Conservation (phyloP, 2,329 filamentous ascomycete species). For the Furcasterigmium furcatum region DNA sequence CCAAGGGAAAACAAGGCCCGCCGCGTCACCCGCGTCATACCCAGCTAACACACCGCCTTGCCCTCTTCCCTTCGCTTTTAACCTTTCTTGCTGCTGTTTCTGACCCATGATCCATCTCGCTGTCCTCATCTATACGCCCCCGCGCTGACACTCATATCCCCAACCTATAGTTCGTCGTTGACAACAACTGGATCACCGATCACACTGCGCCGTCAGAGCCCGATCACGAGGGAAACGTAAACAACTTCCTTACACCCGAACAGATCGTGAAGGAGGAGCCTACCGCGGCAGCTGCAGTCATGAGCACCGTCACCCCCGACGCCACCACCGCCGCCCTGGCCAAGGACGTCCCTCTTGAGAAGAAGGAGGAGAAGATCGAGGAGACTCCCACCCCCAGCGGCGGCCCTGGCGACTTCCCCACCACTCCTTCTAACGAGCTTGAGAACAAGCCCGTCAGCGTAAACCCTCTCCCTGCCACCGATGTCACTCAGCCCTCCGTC, state of each 20-base stretch:
- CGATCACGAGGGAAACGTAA: conserved; percentile 80
- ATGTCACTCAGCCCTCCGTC: conserved; percentile 74
- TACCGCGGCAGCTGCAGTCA: conserved; percentile 39
- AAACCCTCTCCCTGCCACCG: conserved; percentile 60
- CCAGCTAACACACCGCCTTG: conserved; percentile 1
- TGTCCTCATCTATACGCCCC: conserved; percentile 8
- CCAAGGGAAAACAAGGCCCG: neutral
- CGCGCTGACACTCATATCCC: neutral
- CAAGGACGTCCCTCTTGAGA: conserved; percentile 36
- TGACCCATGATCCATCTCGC: conserved; percentile 5
- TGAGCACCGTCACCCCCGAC: conserved; percentile 66
- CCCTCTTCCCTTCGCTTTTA: too few relatives aligned
- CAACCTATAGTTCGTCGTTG: conserved; percentile 77
- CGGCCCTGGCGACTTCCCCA: conserved; percentile 51
- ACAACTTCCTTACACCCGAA: conserved; percentile 83
- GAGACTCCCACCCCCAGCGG: conserved; percentile 25
- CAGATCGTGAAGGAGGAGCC: conserved; percentile 54
- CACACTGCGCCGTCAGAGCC: conserved; percentile 76
- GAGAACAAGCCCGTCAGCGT: conserved; percentile 53
- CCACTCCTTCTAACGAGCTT: conserved; percentile 58
- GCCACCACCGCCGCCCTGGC: conserved; percentile 72
- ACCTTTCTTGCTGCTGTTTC: neutral
- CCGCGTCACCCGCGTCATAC: conserved; percentile 6
- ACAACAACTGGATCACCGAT: conserved; percentile 87
- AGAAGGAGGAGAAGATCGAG: conserved; percentile 9